Percentiles rank a stretch among this genome's conserved stretches.
These are phyloP conservation scores for Penicillium turbatum DNA, from an alignment of 495 filamentous ascomycete genomes.

Conservation along the genomic window DNA sequence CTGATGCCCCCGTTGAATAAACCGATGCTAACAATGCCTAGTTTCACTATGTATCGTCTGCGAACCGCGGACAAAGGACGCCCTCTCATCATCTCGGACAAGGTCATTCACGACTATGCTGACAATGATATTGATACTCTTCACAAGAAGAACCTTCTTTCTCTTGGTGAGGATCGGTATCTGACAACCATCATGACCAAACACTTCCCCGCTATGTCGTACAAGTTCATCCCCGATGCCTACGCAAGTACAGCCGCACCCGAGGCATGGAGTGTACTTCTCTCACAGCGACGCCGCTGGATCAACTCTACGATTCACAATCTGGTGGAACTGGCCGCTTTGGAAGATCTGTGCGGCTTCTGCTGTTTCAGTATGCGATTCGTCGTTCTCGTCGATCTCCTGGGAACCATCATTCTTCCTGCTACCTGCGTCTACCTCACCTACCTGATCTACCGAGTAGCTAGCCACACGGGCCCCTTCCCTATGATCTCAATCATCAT, in stretches of 20 bases:
- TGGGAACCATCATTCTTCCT: conserved; percentile 89
- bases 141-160: conserved; percentile 96
- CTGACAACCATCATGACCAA: conserved; percentile 97
- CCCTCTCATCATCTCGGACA: conserved; percentile 86
- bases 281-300: conserved; percentile 95
- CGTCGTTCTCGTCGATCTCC: conserved; percentile 90
- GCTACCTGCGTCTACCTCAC: conserved; percentile 85
- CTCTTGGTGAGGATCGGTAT: conserved; percentile 95
- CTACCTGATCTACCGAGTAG: conserved; percentile 81
- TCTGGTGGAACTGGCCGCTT: conserved; percentile 76
- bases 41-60: conserved; percentile 98
- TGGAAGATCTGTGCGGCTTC: conserved; percentile 94
- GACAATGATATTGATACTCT: conserved; percentile 87
- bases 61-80: conserved; percentile 88
- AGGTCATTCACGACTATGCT: conserved; percentile 80
- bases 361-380: conserved; percentile 99
- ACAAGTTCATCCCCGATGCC: conserved; percentile 92
- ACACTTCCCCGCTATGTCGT: conserved; percentile 91
- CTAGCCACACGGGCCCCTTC: conserved; percentile 67
- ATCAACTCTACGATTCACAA: conserved; percentile 99
- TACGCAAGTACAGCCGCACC: conserved; percentile 90
- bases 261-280: conserved; percentile 84
- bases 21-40: conserved; percentile 41
- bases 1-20: neutral
- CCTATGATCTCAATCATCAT: conserved; percentile 84